Evolutionary conservation across 441 rosid species (phyloP).

Genomic region (Mallotus japonicus): DNA sequence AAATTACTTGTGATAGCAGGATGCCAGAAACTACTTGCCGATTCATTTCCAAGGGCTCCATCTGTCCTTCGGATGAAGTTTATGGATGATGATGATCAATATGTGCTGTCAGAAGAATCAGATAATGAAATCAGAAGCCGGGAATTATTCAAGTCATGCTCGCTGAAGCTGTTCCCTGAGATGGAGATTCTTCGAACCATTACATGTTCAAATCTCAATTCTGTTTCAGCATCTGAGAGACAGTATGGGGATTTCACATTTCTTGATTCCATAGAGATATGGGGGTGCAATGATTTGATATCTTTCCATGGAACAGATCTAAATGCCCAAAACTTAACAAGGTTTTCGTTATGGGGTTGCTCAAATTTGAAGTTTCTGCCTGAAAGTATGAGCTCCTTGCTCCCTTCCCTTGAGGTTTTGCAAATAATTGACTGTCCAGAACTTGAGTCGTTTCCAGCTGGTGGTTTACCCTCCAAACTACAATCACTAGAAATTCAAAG

Average conservation of each 20-base stretch:
- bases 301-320: neutral
- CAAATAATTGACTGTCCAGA: constrained; percentile 28
- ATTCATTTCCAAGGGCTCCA: constrained; percentile 21
- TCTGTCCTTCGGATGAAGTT: neutral
- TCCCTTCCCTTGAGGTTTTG: constrained; percentile 22
- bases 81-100: neutral
- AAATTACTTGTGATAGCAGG: constrained; percentile 9
- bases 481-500: constrained; percentile 22
- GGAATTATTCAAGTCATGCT: constrained; percentile 1
- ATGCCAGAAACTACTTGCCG: constrained; percentile 10
- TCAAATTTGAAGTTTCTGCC: constrained; percentile 33
- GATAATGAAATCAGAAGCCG: constrained; percentile 20
- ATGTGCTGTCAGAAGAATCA: constrained; percentile 23
- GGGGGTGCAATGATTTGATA: neutral
- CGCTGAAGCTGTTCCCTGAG: constrained; percentile 3
- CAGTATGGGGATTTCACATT: neutral
- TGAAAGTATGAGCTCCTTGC: constrained; percentile 22
- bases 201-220: constrained; percentile 18
- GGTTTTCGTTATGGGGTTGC: constrained; percentile 29
- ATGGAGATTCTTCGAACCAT: constrained; percentile 12
- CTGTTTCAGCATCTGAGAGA: constrained; percentile 8
- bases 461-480: constrained; percentile 34
- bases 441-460: constrained; percentile 30
- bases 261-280: constrained; percentile 1
- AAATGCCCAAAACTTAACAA: constrained; percentile 23